Evolutionary conservation across 225 moss, liverwort and hornwort species (phyloP), one percentile per base, ranked within the genome.

Genomic region (Climacium dendroides): DNA sequence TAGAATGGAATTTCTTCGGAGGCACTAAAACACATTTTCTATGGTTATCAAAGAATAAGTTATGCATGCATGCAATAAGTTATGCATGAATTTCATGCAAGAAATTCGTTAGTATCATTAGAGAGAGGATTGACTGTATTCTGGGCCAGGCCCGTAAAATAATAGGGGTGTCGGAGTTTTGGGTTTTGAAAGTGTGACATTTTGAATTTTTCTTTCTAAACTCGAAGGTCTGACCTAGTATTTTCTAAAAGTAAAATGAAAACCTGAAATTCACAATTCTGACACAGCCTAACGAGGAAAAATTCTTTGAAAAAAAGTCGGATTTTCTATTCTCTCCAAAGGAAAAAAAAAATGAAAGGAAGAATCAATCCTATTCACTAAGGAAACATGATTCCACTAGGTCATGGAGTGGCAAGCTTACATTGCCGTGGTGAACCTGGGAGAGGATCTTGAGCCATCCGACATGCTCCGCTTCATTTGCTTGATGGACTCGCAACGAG

Each of bases 371-470:
- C 35, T 13, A 5, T 61, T 59, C 47, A 47, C 24, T 30, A 23
- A 25, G 10, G 34, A 16, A 43, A 58, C 55, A 75, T 48, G 32
- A 75, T 35, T 43, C 39, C 73, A 67, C 43, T 45, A 65, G 24
- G 34, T 34, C 50, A 78, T 30, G 37, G 26, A 15, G 50, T 24
- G 35, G 74, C 53, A 45, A 66, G 70, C 23, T 79, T 78, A 96
- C 90, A 88, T 96, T 97, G 81, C 89, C 91, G 64, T 97, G 96
- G 60, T 96, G 96, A 81, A 97, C 94, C 84, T 93, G 91, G 75
- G 90, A 93, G 30, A 96, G 90, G 41, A 94, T 93, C 72, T 88
- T 94, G 73, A 96, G 89, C 91, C 96, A 85, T 94, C 84, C 32
- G 94, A 87, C 91, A 94, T 82, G 82, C 87, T 90, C 32, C 93